Evolutionary conservation across 148 eudicot species (phyloP), one percentile per base, ranked within the genome.

Genomic region (Heliamphora exappendiculata): DNA sequence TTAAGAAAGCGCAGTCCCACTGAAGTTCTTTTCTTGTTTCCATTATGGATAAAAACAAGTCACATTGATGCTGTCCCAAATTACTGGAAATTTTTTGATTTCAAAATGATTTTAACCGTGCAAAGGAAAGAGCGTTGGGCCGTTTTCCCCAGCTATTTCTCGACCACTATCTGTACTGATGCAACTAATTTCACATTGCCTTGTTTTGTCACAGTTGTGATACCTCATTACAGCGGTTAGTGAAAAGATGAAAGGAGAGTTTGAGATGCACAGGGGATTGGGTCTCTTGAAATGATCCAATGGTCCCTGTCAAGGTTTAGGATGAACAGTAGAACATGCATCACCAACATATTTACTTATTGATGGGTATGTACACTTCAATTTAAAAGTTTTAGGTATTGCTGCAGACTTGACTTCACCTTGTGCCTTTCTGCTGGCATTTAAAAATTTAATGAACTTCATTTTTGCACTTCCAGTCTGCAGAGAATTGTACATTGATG

Each of bases 401-500:
- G 39, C 20, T 70, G 67, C 33, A 31, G 74, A 70, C 59, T 70
- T 70, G 29, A 20, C 59, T 28, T 19, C 60, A 33, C 5, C 75
- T n/a, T 12, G 14, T 10, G 10, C 16, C 59, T 9, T 39, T 31
- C 31, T 22, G 26, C 31, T 53, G 44, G 31, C 63, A 33, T 36
- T n/a, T 22, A 72, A 42, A 12, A 72, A 19, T 50, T 72, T 72
- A 34, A 47, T 53, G 13, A 72, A n/a, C 33, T 53, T 36, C 7
- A n/a, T 68, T 68, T 24, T 53, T 53, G 24, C 20, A 53, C 31
- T 36, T 34, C 34, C 28, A 36, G 11, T 33, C 26, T 44, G 10
- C 26, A 20, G 11, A 51, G 26, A 22, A 34, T 9, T 50, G 26
- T 50, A 34, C 11, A 50, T 53, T 31, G 5, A 22, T n/a, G 11